A percentile compares a stretch with the other conserved stretches of the same genome.
phyloP scores from a whole-genome alignment of 1,284 basidiomycete species.

The Naganishia cerealis region DNA sequence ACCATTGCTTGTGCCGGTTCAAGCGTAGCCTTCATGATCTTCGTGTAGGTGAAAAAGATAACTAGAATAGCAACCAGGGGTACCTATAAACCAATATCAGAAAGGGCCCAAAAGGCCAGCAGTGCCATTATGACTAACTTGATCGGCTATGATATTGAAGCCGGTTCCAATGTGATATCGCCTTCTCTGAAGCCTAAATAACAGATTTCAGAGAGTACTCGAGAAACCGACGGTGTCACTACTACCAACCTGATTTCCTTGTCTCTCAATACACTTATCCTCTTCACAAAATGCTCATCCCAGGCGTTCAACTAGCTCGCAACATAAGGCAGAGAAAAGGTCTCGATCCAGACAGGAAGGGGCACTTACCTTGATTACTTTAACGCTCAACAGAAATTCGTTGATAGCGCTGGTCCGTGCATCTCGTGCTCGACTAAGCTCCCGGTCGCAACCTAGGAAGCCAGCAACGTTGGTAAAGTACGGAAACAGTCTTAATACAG shows the following conservation, averaged over 20 bases:
- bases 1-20: conserved; percentile 51
- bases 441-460: conserved; percentile 45
- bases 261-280: conserved; percentile 42
- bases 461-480: conserved; percentile 1
- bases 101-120: conserved; percentile 37
- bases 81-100: conserved; percentile 37
- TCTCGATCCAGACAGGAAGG: not conserved
- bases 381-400: conserved; percentile 49
- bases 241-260: conserved; percentile 45
- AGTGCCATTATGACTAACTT: conserved; percentile 9
- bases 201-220: not conserved
- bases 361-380: conserved; percentile 50
- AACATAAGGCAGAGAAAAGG: not conserved
- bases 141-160: conserved; percentile 51
- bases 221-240: not conserved
- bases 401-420: conserved; percentile 49
- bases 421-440: conserved; percentile 45
- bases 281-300: conserved; percentile 44
- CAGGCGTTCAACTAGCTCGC: conserved; percentile 49
- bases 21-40: conserved; percentile 43
- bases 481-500: conserved; percentile 1
- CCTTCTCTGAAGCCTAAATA: conserved; percentile 49
- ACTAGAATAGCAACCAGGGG: conserved; percentile 29
- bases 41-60: conserved; percentile 50
- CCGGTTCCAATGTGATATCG: conserved; percentile 51